phyloP scores from a whole-genome alignment of 2,329 filamentous ascomycete genomes.

The Trichoderma gracile region DNA sequence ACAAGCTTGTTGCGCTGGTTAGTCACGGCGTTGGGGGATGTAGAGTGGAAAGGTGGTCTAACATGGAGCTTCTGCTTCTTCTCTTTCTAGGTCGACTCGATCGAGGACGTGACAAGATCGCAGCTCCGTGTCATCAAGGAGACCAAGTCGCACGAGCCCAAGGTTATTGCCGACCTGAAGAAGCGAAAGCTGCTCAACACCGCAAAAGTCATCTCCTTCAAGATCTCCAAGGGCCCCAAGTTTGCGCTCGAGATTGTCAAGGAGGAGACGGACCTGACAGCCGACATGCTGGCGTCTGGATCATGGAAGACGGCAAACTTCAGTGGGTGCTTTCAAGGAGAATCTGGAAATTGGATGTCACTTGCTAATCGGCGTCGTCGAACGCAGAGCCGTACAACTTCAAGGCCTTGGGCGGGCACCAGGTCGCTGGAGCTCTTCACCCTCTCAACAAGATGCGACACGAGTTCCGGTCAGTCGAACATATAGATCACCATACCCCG shows the following conservation, averaged over 20 bases:
- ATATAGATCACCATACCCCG: accelerated
- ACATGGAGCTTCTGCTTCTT: constrained; percentile 22
- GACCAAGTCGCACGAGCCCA: constrained; percentile 70
- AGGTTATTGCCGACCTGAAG: constrained; percentile 77
- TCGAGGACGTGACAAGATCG: constrained; percentile 76
- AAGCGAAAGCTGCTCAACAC: constrained; percentile 88
- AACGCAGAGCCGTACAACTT: constrained; percentile 65
- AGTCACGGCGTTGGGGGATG: constrained; percentile 30
- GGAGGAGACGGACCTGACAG: constrained; percentile 93
- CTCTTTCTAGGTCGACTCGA: constrained; percentile 61
- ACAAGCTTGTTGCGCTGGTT: constrained; percentile 56
- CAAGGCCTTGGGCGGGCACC: constrained; percentile 66
- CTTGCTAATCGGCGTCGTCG: background rate
- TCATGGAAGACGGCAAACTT: constrained; percentile 91
- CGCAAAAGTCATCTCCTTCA: constrained; percentile 84
- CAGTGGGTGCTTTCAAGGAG: constrained; percentile 53
- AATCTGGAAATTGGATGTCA: no score
- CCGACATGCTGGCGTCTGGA: constrained; percentile 84
- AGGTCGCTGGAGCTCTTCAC: constrained; percentile 62
- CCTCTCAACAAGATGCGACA: constrained; percentile 91
- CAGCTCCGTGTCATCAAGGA: constrained; percentile 73
- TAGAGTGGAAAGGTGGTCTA: background rate
- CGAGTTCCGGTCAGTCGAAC: constrained; percentile 67
- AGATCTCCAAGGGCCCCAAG: constrained; percentile 79
- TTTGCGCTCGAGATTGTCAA: constrained; percentile 86